Evolutionary conservation across 176 grass and related monocot species (phyloP).

Genomic region (Guadua angustifolia): DNA sequence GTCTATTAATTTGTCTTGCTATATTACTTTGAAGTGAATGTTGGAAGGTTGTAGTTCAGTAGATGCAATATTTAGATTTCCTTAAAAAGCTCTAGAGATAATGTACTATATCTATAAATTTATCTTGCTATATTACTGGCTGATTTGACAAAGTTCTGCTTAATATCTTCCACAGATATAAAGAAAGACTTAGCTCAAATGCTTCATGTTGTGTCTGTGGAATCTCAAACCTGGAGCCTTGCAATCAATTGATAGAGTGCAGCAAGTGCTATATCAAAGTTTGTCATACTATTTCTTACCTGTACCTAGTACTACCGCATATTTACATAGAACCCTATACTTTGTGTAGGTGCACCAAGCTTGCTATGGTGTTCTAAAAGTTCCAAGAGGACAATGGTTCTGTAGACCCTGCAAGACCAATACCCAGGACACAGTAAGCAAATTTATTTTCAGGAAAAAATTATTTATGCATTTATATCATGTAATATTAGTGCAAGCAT

Average conservation of each 20-base stretch:
- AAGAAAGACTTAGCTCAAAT: slow-evolving; percentile 54
- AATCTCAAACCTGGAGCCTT: slow-evolving; percentile 71
- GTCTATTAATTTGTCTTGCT: slow-evolving; percentile 30
- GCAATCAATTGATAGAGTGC: slow-evolving; percentile 80
- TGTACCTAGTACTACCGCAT: slow-evolving; percentile 33
- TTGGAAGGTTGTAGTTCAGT: too few relatives aligned
- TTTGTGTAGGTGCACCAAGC: slow-evolving; percentile 89
- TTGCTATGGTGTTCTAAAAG: slow-evolving; percentile 90
- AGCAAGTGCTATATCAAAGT: slow-evolving; percentile 80
- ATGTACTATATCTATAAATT: slow-evolving; percentile 22
- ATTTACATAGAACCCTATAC: slow-evolving; percentile 46
- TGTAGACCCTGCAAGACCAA: slow-evolving; percentile 86
- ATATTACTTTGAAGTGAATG: neutral
- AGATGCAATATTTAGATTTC: slow-evolving; percentile 15
- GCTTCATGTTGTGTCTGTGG: slow-evolving; percentile 86
- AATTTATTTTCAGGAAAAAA: slow-evolving; percentile 9
- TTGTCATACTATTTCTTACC: slow-evolving; percentile 35
- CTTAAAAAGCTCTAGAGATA: neutral
- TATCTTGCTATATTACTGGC: slow-evolving; percentile 23
- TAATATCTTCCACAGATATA: slow-evolving; percentile 51
- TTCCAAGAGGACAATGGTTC: slow-evolving; percentile 80
- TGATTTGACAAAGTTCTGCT: slow-evolving; percentile 30
- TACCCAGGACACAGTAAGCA: slow-evolving; percentile 62
- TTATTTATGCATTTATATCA: slow-evolving; percentile 23
- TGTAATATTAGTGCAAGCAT: neutral